Conservation (phyloP, 116 monocot species). For the Iris pallida region DNA sequence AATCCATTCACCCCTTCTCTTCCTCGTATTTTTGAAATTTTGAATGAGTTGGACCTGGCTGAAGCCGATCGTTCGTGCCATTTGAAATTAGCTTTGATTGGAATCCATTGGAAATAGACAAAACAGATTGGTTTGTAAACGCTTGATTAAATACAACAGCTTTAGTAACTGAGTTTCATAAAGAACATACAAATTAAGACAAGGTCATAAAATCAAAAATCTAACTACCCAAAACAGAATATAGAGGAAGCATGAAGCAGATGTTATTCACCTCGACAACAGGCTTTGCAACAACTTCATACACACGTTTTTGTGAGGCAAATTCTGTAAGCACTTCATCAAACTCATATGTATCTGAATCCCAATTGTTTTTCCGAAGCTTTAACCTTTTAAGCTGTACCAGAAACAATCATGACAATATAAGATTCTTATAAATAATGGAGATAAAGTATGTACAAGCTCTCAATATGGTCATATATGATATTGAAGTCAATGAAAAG, state of each 20-base stretch:
- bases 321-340: constrained; percentile 96
- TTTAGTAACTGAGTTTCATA: no score
- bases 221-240: neutral
- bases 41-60: no score
- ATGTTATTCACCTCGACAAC: constrained; percentile 72
- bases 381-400: constrained; percentile 84
- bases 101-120: no score
- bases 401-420: constrained; percentile 2
- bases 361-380: constrained; percentile 98
- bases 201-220: no score
- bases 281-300: constrained; percentile 96
- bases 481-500: neutral
- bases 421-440: constrained; percentile 6
- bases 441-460: neutral
- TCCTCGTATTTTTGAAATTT: no score
- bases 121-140: no score
- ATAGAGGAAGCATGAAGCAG: constrained; percentile 1
- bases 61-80: no score
- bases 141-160: no score
- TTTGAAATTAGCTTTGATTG: no score
- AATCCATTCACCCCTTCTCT: no score
- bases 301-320: constrained; percentile 95
- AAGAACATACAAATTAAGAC: no score
- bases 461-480: constrained; percentile 3
- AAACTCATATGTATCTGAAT: constrained; percentile 93